Percentiles rank a stretch among this genome's conserved stretches.
phyloP scores from a whole-genome alignment of 257 asterid species.

The Nyctanthes arbortristis region DNA sequence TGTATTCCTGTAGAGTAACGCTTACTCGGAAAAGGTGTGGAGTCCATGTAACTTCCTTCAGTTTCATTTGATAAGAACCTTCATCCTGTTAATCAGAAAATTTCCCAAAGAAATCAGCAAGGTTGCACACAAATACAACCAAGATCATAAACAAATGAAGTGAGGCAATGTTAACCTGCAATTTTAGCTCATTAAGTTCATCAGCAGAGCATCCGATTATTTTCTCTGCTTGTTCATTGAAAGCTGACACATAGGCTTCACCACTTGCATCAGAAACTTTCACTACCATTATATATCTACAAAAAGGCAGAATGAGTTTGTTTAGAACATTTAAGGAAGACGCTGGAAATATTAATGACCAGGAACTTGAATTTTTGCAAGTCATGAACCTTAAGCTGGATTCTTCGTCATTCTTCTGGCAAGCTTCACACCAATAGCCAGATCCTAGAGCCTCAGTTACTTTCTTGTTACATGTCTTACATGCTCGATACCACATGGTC shows the following conservation, averaged over 20 bases:
- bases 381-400: conserved; percentile 65
- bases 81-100: conserved; percentile 44
- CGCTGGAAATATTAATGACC: neutral
- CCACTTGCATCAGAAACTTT: conserved; percentile 87
- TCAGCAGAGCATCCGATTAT: conserved; percentile 79
- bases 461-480: conserved; percentile 89
- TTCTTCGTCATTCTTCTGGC: conserved; percentile 60
- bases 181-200: conserved; percentile 69
- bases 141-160: neutral
- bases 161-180: conserved; percentile 45
- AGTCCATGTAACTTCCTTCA: conserved; percentile 67
- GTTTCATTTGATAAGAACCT: conserved; percentile 34
- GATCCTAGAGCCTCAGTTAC: conserved; percentile 82
- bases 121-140: neutral
- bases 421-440: conserved; percentile 86
- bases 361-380: neutral
- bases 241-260: conserved; percentile 73
- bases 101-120: conserved; percentile 14
- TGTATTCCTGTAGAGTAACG: conserved; percentile 63
- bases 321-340: neutral
- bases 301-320: neutral
- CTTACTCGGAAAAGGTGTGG: conserved; percentile 75
- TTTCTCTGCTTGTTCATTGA: conserved; percentile 79
- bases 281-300: conserved; percentile 72
- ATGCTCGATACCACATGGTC: conserved; percentile 93